Conservation (phyloP, 2,329 filamentous ascomycete species). For the Aureobasidium sp. region DNA sequence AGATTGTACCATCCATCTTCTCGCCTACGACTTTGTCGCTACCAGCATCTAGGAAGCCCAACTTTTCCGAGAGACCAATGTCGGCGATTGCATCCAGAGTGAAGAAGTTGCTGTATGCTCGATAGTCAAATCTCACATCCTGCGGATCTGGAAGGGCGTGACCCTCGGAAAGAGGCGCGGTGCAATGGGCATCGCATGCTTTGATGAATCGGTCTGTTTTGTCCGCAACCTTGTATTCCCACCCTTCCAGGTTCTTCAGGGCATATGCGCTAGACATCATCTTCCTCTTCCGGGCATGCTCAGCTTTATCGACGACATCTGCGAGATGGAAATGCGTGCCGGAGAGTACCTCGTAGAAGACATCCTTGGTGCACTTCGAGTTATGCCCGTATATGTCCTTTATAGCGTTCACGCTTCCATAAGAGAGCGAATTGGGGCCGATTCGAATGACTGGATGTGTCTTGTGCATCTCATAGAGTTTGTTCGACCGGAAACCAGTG, state of each 20-base stretch:
- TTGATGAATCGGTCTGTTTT: constrained; percentile 28
- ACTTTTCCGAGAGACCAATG: constrained; percentile 17
- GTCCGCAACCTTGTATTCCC: constrained; percentile 35
- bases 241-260: constrained; percentile 33
- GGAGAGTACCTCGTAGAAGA: constrained; percentile 24
- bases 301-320: constrained; percentile 32
- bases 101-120: constrained; percentile 22
- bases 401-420: constrained; percentile 31
- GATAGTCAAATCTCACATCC: constrained; percentile 7
- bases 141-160: constrained; percentile 20
- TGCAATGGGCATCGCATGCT: constrained; percentile 35
- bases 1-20: constrained; percentile 32
- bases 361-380: constrained; percentile 30
- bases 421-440: constrained; percentile 40
- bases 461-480: constrained; percentile 35
- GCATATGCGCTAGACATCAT: constrained; percentile 32
- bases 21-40: constrained; percentile 24
- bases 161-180: constrained; percentile 14
- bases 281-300: constrained; percentile 34
- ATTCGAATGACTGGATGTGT: constrained; percentile 31
- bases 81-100: constrained; percentile 20
- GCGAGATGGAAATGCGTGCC: constrained; percentile 30
- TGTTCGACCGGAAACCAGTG: constrained; percentile 35
- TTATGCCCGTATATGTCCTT: constrained; percentile 34
- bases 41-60: constrained; percentile 31